These are phyloP conservation scores for Mrakia frigida DNA, from an alignment of 768 basidiomycete species.

Conservation along the genomic window DNA sequence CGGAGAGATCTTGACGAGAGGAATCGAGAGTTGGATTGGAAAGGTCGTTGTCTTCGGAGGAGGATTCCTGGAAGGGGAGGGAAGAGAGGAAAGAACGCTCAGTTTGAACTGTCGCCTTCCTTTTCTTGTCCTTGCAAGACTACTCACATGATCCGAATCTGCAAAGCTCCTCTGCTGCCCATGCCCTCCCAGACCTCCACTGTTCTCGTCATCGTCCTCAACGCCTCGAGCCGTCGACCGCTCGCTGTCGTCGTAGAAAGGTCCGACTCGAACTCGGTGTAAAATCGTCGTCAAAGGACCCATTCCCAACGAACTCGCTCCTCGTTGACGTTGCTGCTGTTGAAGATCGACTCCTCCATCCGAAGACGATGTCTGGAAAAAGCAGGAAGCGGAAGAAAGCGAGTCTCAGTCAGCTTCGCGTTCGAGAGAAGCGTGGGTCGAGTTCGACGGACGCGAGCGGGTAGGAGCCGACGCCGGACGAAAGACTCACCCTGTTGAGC, in stretches of 20 bases:
- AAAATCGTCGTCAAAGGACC: constrained; percentile 1
- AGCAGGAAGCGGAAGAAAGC: neutral
- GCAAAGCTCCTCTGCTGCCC: neutral
- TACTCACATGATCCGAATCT: neutral
- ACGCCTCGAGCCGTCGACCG: neutral
- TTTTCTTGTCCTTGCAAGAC: neutral
- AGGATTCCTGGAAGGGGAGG: neutral
- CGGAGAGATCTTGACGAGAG: constrained; percentile 18
- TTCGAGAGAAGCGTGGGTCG: neutral
- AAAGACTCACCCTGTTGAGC: neutral
- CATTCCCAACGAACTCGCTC: neutral
- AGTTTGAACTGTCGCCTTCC: neutral
- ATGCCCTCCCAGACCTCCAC: neutral
- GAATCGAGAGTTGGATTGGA: constrained; percentile 27
- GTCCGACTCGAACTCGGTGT: constrained; percentile 3
- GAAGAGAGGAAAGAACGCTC: neutral
- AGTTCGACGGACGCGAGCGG: neutral
- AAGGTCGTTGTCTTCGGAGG: constrained; percentile 25
- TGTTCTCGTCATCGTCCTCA: neutral
- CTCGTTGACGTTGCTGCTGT: neutral
- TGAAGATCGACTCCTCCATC: neutral
- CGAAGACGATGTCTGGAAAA: neutral
- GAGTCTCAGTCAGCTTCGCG: neutral
- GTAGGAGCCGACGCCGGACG: neutral
- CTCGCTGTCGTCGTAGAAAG: constrained; percentile 5